Base-by-base conservation (phyloP, 1,284 basidiomycete genomes). In the Fomitopsis schrenkii region DNA sequence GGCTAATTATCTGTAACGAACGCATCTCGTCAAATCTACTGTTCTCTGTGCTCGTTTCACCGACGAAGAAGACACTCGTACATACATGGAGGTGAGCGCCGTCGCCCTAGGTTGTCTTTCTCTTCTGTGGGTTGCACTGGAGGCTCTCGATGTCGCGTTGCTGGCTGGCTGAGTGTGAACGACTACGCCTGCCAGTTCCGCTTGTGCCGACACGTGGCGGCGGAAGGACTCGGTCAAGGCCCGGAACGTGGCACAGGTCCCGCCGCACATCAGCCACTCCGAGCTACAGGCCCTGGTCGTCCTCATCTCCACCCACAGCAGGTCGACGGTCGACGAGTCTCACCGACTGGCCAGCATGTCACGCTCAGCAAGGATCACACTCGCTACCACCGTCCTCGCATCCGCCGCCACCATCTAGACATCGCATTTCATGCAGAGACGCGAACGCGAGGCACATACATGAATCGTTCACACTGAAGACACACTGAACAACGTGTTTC, bases 351-450 rank as follows among this genome's bases (percentile, higher is more conserved):
- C 10, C n/a, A n/a, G 52, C 44, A 93, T 93, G 86, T 91, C 93
- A 61, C 80, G 85, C 61, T 80, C 83, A 57, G 91, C 96, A 22
- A 95, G 93, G 74, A 75, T 83, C 46, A 93, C 95, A 5, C 82
- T 98, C 33, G 76, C 79, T 36, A 82, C 79, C n/a, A 88, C 95
- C 3, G 75, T 93, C 57, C 67, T 85, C 8, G 74, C 91, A 58
- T 87, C 91, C 14, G 82, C 81, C 1, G 75, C 86, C 36, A 93
- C 91, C 6, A 87, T 99, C 70, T 96, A 88, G 86, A 94, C 88
- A 22, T 97, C 98, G 7, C 97, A 98, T 73, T 91, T 83, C 69
- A 84, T 97, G 64, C 97, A 99, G 75, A 79, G 84, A 48, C 83
- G 86, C 69, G 96, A 99, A 74, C 88, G 90, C 59, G 87, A 95